Evolutionary conservation across 306 rosid species (phyloP), one percentile per base, ranked within the genome.

Genomic region (Trichosanthes cucumerina): DNA sequence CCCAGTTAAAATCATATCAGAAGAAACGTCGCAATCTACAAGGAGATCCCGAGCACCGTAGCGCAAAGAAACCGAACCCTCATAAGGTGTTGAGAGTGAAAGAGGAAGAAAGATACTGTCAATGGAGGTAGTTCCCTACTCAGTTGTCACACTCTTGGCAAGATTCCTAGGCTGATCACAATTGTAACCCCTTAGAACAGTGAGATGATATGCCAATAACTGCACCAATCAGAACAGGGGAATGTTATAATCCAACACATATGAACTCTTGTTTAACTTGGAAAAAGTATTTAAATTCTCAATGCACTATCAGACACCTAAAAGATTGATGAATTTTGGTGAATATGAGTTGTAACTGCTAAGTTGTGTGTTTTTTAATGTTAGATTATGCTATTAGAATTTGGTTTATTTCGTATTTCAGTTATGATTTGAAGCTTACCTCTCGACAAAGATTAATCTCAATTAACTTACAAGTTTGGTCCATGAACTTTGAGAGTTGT

Each of bases 151-250:
- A 82, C 99, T 95, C 91, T 95, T 95, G 6, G 99, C 99, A 26
- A 95, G 97, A 90, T 95, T 95, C 75, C 97, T 93, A 62, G 97
- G 99, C 86, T 92, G 99, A 78, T 95, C 99, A n/a, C 91, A 95
- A 19, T 95, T 95, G 81, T 84, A 90, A 69, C 99, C 99, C 82
- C 93, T 89, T 75, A 91, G 86, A 76, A 95, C 99, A 11, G 99
- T 95, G 81, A 95, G 97, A 86, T 95, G 99, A 84, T 95, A 95
- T 28, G 99, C 99, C 90, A 92, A 77, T 81, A 95, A 85, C 99
- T 95, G 90, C 87, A 89, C 52, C 72, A 38, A 81, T 76, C 79
- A 33, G 63, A 72, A 81, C 16, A 49, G 13, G 26, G 24, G 23
- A 36, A 54, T 33, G n/a, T 66, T 33, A 60, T 41, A 59, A 46